Percentiles rank a stretch among this genome's conserved stretches.
These are phyloP conservation scores for Ampelomyces quisqualis DNA, from an alignment of 2,329 filamentous ascomycete genomes.

Conservation along the genomic window DNA sequence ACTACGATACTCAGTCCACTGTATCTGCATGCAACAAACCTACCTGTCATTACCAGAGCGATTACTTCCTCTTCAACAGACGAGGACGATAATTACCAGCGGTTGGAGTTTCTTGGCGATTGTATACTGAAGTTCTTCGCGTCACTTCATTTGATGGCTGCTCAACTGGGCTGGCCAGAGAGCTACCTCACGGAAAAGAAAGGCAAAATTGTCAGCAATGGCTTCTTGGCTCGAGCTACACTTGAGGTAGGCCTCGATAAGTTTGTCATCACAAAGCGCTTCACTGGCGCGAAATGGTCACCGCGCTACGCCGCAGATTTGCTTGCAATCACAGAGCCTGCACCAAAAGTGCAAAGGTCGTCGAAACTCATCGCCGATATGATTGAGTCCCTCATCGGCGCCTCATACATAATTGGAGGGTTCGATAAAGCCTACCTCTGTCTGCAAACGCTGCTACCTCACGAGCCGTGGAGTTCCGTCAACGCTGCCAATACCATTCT, in stretches of 20 bases:
- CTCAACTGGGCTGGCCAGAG: constrained; percentile 70
- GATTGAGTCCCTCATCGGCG: constrained; percentile 80
- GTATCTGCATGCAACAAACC: constrained; percentile 50
- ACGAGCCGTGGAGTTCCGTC: constrained; percentile 49
- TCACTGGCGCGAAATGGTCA: constrained; percentile 72
- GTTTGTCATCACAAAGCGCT: constrained; percentile 69
- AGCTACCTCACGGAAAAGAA: constrained; percentile 70
- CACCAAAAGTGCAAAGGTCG: constrained; percentile 53
- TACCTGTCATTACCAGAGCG: constrained; percentile 64
- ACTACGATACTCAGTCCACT: constrained; percentile 57
- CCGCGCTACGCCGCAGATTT: constrained; percentile 60
- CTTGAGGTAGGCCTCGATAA: constrained; percentile 64
- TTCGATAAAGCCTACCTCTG: constrained; percentile 63
- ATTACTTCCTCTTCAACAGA: constrained; percentile 65
- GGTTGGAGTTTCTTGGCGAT: constrained; percentile 85
- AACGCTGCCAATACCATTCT: constrained; percentile 30
- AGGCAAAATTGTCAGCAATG: constrained; percentile 71
- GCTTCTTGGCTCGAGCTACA: constrained; percentile 66
- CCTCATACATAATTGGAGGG: constrained; percentile 69
- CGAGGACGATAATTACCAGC: constrained; percentile 71
- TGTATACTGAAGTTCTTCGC: constrained; percentile 75
- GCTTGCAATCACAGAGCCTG: constrained; percentile 14
- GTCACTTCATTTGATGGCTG: constrained; percentile 63
- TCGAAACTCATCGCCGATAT: constrained; percentile 86
- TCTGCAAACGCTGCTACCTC: constrained; percentile 63